These are phyloP conservation scores for Aspergillus spinulosporus DNA, from an alignment of 2,329 filamentous ascomycete species.

Conservation along the genomic window DNA sequence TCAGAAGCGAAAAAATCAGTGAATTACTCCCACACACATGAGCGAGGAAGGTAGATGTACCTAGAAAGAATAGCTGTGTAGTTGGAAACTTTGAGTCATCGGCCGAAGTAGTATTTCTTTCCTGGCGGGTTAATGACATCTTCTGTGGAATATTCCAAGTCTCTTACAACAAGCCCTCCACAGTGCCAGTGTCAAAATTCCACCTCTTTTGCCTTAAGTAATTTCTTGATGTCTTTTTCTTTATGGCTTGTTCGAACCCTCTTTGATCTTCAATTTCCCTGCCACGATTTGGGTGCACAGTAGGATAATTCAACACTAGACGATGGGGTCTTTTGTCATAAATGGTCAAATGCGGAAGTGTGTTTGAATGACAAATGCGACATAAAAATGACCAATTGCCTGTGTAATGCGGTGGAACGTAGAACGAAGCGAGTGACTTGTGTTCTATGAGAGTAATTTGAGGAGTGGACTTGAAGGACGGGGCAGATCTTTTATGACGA, in stretches of 20 bases:
- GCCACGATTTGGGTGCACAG: too few relatives aligned
- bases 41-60: conserved; percentile 52
- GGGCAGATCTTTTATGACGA: neutral
- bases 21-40: neutral
- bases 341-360: too few relatives aligned
- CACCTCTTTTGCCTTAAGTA: neutral
- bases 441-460: neutral
- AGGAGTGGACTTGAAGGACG: neutral
- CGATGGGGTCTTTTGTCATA: too few relatives aligned
- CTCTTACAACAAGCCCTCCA: conserved; percentile 52
- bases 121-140: conserved; percentile 61
- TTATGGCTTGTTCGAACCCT: neutral
- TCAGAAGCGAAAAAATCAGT: conserved; percentile 6
- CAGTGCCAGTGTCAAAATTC: conserved; percentile 10
- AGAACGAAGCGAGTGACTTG: neutral
- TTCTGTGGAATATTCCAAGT: conserved; percentile 50
- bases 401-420: neutral
- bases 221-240: neutral
- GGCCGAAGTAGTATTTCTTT: conserved; percentile 60
- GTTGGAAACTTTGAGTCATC: conserved; percentile 71
- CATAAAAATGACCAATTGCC: neutral
- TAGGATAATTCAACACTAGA: too few relatives aligned
- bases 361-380: neutral
- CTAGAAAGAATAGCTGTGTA: conserved; percentile 78
- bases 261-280: neutral